These are phyloP conservation scores for Aquilaria yunnanensis DNA, from an alignment of 345 rosid species.

Conservation along the genomic window DNA sequence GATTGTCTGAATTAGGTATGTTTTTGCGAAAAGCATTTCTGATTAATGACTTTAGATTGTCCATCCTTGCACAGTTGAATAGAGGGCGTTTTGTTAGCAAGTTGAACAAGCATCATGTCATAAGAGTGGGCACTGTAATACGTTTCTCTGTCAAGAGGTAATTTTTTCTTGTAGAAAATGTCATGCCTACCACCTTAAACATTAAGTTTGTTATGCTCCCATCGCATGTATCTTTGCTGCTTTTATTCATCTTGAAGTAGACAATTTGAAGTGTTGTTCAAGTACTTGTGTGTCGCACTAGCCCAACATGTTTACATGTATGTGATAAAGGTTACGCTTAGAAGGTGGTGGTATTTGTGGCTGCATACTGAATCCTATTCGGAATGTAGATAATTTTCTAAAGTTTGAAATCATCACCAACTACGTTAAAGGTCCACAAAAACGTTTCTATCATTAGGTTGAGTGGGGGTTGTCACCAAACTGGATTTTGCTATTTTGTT, in stretches of 20 bases:
- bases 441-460: not conserved
- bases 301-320: not conserved
- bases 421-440: not conserved
- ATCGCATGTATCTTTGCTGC: not conserved
- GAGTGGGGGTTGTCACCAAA: not conserved
- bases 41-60: too few species aligned
- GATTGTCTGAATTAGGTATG: too few species aligned
- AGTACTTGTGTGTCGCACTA: not conserved
- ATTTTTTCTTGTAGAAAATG: conserved; percentile 2
- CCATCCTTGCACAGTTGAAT: too few species aligned
- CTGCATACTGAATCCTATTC: too few species aligned
- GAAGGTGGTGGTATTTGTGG: too few species aligned
- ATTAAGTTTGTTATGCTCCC: not conserved
- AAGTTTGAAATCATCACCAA: not conserved
- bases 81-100: conserved; percentile 48
- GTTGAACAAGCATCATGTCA: conserved; percentile 47
- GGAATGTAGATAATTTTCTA: not conserved
- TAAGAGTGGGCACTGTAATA: conserved; percentile 66
- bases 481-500: not conserved
- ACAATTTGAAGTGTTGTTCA: not conserved
- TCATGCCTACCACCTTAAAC: not conserved
- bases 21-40: too few species aligned
- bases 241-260: not conserved
- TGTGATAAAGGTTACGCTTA: too few species aligned
- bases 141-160: conserved; percentile 77